phyloP scores from a whole-genome alignment of 192 early-diverging fungal species.

The Obelidium mucronatum region DNA sequence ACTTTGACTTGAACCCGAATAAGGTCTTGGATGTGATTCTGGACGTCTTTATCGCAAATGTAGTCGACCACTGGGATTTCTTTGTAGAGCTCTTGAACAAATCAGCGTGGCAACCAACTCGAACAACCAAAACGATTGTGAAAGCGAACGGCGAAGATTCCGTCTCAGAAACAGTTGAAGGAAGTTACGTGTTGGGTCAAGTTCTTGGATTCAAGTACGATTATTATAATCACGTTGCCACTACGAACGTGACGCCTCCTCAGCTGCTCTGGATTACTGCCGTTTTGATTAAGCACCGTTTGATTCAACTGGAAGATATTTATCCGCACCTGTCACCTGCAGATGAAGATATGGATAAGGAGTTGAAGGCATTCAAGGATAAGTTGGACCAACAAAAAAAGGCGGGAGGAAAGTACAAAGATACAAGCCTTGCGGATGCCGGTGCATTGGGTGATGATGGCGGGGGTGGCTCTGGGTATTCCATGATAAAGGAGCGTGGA shows the following conservation, averaged over 20 bases:
- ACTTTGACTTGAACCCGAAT: slow-evolving; percentile 85
- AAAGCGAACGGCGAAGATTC: too few species aligned
- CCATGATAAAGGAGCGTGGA: slow-evolving; percentile 23
- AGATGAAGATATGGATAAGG: slow-evolving; percentile 58
- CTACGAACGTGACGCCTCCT: slow-evolving; percentile 42
- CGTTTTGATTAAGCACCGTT: slow-evolving; percentile 58
- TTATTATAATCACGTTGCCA: slow-evolving; percentile 52
- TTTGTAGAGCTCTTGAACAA: slow-evolving; percentile 70
- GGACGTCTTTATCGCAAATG: slow-evolving; percentile 76
- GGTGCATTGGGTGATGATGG: slow-evolving; percentile 45
- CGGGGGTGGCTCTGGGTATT: background rate
- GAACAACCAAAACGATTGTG: too few species aligned
- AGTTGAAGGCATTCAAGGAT: slow-evolving; percentile 52
- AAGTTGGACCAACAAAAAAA: slow-evolving; percentile 52
- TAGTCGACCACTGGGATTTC: slow-evolving; percentile 73
- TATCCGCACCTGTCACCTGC: slow-evolving; percentile 67
- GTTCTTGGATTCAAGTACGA: slow-evolving; percentile 81
- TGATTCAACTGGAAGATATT: slow-evolving; percentile 65
- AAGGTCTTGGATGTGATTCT: slow-evolving; percentile 81
- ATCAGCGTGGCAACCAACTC: slow-evolving; percentile 45
- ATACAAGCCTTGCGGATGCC: slow-evolving; percentile 43
- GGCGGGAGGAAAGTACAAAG: slow-evolving; percentile 52
- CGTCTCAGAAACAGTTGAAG: background rate
- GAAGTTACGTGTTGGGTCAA: slow-evolving; percentile 56
- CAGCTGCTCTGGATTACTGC: slow-evolving; percentile 64